Percentiles rank a stretch among this genome's conserved stretches.
phyloP scores from a whole-genome alignment of 2,329 filamentous ascomycete genomes.

The Neocucurbitaria cava region DNA sequence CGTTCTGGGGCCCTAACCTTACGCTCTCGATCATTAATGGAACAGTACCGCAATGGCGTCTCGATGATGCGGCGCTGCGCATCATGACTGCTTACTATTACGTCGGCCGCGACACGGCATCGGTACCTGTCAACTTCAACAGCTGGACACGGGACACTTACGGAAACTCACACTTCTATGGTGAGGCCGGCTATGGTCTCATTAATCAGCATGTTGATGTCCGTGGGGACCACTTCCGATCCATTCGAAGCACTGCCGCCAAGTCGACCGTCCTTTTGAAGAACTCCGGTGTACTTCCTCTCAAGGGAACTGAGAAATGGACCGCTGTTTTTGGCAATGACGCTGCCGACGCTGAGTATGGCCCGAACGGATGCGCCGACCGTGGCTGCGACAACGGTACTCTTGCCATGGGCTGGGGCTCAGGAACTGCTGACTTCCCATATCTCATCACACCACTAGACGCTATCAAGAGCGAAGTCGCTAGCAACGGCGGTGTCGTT shows the following conservation, averaged over 20 bases:
- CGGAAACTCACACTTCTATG: slow-evolving; percentile 71
- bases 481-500: slow-evolving; percentile 68
- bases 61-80: slow-evolving; percentile 91
- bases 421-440: slow-evolving; percentile 62
- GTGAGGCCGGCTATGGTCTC: slow-evolving; percentile 66
- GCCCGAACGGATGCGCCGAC: slow-evolving; percentile 57
- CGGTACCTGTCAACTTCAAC: slow-evolving; percentile 77
- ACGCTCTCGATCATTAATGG: slow-evolving; percentile 89
- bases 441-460: slow-evolving; percentile 71
- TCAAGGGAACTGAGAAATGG: slow-evolving; percentile 54
- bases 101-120: slow-evolving; percentile 62
- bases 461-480: slow-evolving; percentile 71
- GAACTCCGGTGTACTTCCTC: slow-evolving; percentile 54
- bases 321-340: slow-evolving; percentile 60
- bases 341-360: slow-evolving; percentile 53
- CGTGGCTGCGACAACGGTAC: slow-evolving; percentile 56
- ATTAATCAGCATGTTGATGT: slow-evolving; percentile 85
- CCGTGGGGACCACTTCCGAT: slow-evolving; percentile 71
- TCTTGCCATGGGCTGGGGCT: slow-evolving; percentile 57
- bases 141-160: slow-evolving; percentile 84
- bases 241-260: slow-evolving; percentile 79
- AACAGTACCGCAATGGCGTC: slow-evolving; percentile 82
- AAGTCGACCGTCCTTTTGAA: slow-evolving; percentile 90
- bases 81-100: slow-evolving; percentile 74
- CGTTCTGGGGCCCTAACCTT: slow-evolving; percentile 86